Conservation (phyloP, 768 basidiomycete genomes). For the Epithele typhae region DNA sequence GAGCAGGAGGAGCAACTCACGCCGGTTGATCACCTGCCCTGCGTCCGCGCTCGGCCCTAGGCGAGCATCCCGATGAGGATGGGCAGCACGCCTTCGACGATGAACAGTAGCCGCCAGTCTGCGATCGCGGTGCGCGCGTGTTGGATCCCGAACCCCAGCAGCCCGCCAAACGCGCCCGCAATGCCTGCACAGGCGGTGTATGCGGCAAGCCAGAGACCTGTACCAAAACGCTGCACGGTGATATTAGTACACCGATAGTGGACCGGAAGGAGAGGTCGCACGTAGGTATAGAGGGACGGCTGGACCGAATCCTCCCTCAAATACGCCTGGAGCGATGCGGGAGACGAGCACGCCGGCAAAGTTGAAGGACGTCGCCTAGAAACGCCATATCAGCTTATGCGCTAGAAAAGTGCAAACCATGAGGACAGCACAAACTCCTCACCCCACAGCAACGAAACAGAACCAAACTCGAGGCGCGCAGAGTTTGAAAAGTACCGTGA, state of each 20-base stretch:
- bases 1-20: constrained; percentile 47
- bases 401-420: constrained; percentile 39
- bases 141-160: constrained; percentile 78
- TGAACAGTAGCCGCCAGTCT: constrained; percentile 64
- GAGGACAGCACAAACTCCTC: constrained; percentile 70
- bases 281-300: constrained; percentile 71
- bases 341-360: constrained; percentile 50
- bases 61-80: constrained; percentile 57
- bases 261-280: constrained; percentile 48
- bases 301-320: constrained; percentile 71
- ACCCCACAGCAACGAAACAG: constrained; percentile 59
- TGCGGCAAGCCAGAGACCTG: constrained; percentile 72
- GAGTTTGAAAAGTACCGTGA: constrained; percentile 60
- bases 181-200: constrained; percentile 86
- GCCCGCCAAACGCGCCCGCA: constrained; percentile 82
- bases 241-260: constrained; percentile 46
- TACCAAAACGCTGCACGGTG: constrained; percentile 61
- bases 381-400: neutral
- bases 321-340: constrained; percentile 58
- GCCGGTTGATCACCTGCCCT: constrained; percentile 60
- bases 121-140: constrained; percentile 45
- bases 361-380: constrained; percentile 52
- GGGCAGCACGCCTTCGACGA: constrained; percentile 72
- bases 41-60: constrained; percentile 55
- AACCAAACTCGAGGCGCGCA: constrained; percentile 67